Evolutionary conservation across 352 stramenopile genomes (phyloP).

Genomic region (Pythium sukuiense): DNA sequence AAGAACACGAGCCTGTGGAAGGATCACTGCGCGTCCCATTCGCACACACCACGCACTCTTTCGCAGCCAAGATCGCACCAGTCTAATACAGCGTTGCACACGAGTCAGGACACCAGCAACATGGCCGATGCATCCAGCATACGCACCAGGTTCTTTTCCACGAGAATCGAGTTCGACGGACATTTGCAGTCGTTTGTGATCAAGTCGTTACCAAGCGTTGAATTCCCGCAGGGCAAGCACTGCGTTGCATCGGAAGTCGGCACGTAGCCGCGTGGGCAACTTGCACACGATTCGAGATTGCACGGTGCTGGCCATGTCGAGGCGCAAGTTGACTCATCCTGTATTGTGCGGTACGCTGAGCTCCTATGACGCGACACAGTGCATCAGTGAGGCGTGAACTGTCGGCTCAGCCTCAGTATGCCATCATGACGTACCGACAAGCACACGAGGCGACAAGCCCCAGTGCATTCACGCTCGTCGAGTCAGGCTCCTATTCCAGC

Average conservation of each 20-base stretch:
- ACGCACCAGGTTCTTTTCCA: conserved; percentile 51
- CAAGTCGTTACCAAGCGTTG: conserved; percentile 44
- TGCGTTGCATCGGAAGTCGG: conserved; percentile 41
- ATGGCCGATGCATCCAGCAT: neutral
- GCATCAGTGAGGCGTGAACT: neutral
- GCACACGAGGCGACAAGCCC: conserved; percentile 38
- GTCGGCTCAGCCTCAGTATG: neutral
- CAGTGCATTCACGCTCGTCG: conserved; percentile 21
- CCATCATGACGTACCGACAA: conserved; percentile 34
- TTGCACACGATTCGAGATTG: conserved; percentile 41
- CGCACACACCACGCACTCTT: conserved; percentile 60
- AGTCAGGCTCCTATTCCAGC: conserved; percentile 36
- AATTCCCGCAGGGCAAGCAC: conserved; percentile 64
- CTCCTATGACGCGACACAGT: neutral
- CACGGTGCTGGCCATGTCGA: conserved; percentile 69
- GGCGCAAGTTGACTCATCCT: conserved; percentile 40
- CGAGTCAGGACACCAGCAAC: conserved; percentile 1
- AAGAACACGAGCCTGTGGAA: conserved; percentile 47
- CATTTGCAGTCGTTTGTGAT: conserved; percentile 53
- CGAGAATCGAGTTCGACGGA: conserved; percentile 39
- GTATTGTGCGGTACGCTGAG: conserved; percentile 13
- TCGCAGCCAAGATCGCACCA: conserved; percentile 49
- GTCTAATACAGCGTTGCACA: conserved; percentile 32
- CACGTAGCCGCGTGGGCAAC: conserved; percentile 38
- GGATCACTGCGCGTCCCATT: conserved; percentile 40